A percentile compares a stretch with the other conserved stretches of the same genome.
These are phyloP conservation scores for Botrytis pseudocinerea DNA, from an alignment of 2,329 filamentous ascomycete genomes.

Conservation along the genomic window DNA sequence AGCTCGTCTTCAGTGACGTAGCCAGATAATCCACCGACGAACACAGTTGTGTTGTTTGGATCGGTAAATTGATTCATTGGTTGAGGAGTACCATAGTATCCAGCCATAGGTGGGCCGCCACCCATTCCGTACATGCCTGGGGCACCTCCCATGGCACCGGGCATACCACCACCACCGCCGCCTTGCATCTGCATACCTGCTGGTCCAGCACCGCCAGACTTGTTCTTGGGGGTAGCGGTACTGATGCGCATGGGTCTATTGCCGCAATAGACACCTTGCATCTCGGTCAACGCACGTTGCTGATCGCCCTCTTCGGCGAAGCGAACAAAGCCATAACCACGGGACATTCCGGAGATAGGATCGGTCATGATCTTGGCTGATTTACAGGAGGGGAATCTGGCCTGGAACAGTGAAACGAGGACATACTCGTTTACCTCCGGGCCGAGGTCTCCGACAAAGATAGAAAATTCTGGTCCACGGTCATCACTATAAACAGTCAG, in stretches of 20 bases:
- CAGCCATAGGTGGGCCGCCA: constrained; percentile 57
- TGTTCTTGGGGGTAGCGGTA: constrained; percentile 96
- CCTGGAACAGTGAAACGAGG: constrained; percentile 94
- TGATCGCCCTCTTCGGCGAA: constrained; percentile 96
- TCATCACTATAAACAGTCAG: constrained; percentile 68
- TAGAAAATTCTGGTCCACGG: constrained; percentile 91
- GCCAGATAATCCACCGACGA: constrained; percentile 93
- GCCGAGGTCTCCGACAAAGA: constrained; percentile 96
- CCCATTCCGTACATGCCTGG: constrained; percentile 69
- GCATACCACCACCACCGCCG: constrained; percentile 44
- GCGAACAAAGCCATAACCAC: constrained; percentile 95
- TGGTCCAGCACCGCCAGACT: constrained; percentile 54
- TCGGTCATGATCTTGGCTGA: constrained; percentile 99
- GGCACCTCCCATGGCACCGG: constrained; percentile 48
- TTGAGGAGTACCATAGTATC: constrained; percentile 67
- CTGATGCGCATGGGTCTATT: constrained; percentile 99
- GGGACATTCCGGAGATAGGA: constrained; percentile 94
- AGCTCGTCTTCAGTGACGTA: constrained; percentile 99
- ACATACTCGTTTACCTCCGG: constrained; percentile 99
- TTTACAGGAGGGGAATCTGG: constrained; percentile 95
- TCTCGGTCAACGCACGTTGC: constrained; percentile 92
- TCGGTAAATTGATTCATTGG: constrained; percentile 99
- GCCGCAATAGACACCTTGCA: constrained; percentile 99
- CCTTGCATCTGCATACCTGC: constrained; percentile 52
- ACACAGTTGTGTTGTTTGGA: constrained; percentile 98